phyloP scores from a whole-genome alignment of 2,329 filamentous ascomycete genomes.

The Colletotrichum incanum region DNA sequence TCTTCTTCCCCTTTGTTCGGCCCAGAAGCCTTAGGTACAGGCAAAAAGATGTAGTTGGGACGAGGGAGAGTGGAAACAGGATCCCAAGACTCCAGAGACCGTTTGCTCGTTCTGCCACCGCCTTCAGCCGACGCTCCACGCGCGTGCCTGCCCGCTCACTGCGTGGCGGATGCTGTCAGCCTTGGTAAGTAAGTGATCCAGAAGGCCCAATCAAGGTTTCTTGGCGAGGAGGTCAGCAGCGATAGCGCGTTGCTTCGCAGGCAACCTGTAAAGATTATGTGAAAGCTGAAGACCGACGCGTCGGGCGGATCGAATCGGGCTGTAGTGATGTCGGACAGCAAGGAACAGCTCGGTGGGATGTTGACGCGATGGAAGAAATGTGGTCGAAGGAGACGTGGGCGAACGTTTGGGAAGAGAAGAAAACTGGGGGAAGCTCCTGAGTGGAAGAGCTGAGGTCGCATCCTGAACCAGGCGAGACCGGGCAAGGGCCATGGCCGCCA shows the following conservation, averaged over 20 bases:
- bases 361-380: conserved; percentile 36
- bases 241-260: conserved; percentile 23
- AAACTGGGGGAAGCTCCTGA: conserved; percentile 44
- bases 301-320: neutral
- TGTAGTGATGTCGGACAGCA: conserved; percentile 20
- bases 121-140: conserved; percentile 29
- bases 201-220: conserved; percentile 30
- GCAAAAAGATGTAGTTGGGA: conserved; percentile 41
- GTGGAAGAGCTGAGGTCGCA: conserved; percentile 38
- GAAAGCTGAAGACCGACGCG: conserved; percentile 13
- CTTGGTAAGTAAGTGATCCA: conserved; percentile 27
- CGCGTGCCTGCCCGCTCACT: conserved; percentile 28
- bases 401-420: conserved; percentile 40
- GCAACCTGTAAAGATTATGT: neutral
- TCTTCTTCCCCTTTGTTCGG: conserved; percentile 32
- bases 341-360: conserved; percentile 12
- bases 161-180: conserved; percentile 28
- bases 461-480: conserved; percentile 36
- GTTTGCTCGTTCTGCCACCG: conserved; percentile 39
- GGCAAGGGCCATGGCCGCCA: conserved; percentile 33
- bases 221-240: conserved; percentile 5
- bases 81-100: conserved; percentile 40
- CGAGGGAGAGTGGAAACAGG: conserved; percentile 41
- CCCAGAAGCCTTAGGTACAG: conserved; percentile 44
- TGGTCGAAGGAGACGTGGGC: conserved; percentile 16